These are phyloP conservation scores for Lachancea thermotolerans DNA, from an alignment of 805 yeast genomes.

Conservation along the genomic window DNA sequence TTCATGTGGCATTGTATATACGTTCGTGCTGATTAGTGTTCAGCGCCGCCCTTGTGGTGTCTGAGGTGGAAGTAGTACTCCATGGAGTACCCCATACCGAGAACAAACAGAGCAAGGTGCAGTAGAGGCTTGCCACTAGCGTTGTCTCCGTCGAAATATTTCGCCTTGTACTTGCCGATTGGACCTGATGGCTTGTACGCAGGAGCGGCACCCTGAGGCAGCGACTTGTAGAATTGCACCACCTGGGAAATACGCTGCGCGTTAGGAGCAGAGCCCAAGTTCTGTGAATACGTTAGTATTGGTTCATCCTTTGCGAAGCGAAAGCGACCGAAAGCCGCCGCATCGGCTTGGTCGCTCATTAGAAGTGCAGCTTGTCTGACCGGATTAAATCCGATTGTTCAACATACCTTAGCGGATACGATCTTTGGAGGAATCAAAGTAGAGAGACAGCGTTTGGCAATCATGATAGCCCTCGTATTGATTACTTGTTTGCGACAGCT, in stretches of 20 bases:
- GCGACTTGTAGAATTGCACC: slow-evolving; percentile 89
- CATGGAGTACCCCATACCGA: slow-evolving; percentile 77
- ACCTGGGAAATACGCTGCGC: slow-evolving; percentile 96
- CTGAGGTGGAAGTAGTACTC: slow-evolving; percentile 89
- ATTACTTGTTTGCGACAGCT: neutral
- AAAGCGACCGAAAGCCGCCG: too few species aligned
- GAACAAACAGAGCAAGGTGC: slow-evolving; percentile 64
- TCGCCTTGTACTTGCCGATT: slow-evolving; percentile 74
- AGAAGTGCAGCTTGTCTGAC: neutral
- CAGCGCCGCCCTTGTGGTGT: slow-evolving; percentile 48
- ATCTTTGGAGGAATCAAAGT: slow-evolving; percentile 98
- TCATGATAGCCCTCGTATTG: slow-evolving; percentile 33
- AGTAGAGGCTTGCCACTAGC: slow-evolving; percentile 78
- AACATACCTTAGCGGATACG: slow-evolving; percentile 84
- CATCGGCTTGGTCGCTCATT: too few species aligned
- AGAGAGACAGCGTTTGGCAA: slow-evolving; percentile 87
- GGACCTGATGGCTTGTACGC: slow-evolving; percentile 62
- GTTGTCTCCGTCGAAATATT: slow-evolving; percentile 76
- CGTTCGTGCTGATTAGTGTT: slow-evolving; percentile 22
- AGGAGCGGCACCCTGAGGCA: slow-evolving; percentile 91
- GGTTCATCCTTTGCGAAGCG: neutral
- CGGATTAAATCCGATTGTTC: neutral
- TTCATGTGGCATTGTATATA: slow-evolving; percentile 6
- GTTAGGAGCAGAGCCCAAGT: slow-evolving; percentile 91
- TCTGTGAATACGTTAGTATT: slow-evolving; percentile 39